Evolutionary conservation across 768 basidiomycete species (phyloP).

Genomic region (Xerocomellus intermedius): DNA sequence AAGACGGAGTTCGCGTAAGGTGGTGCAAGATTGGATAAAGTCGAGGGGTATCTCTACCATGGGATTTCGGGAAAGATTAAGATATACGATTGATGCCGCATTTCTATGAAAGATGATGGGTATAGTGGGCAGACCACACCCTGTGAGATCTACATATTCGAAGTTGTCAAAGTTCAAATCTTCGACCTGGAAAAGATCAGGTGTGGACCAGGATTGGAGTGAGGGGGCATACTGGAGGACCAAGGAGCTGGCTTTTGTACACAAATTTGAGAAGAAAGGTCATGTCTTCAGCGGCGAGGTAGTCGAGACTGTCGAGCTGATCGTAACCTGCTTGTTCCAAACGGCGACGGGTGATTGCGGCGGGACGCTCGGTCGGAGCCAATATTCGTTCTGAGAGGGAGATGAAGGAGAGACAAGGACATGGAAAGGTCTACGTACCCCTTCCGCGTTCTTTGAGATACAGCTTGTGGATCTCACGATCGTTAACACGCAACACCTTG

Average conservation of each 20-base stretch:
- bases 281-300: slow-evolving; percentile 74
- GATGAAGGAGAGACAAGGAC: background rate
- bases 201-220: background rate
- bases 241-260: slow-evolving; percentile 75
- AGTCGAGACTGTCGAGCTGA: slow-evolving; percentile 72
- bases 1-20: slow-evolving; percentile 80
- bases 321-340: slow-evolving; percentile 90
- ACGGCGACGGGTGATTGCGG: slow-evolving; percentile 77
- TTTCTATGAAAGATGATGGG: slow-evolving; percentile 84
- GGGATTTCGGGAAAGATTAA: slow-evolving; percentile 91
- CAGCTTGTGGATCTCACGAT: slow-evolving; percentile 60
- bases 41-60: slow-evolving; percentile 96
- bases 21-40: slow-evolving; percentile 87
- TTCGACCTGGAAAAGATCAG: slow-evolving; percentile 54
- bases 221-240: slow-evolving; percentile 50
- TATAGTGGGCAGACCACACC: slow-evolving; percentile 78
- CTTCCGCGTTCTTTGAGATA: slow-evolving; percentile 76
- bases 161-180: slow-evolving; percentile 69
- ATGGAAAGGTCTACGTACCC: slow-evolving; percentile 42
- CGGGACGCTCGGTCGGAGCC: slow-evolving; percentile 76
- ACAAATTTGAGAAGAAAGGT: slow-evolving; percentile 87
- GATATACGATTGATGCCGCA: slow-evolving; percentile 77
- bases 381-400: slow-evolving; percentile 71
- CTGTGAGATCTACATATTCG: slow-evolving; percentile 79
- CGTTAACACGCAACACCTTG: slow-evolving; percentile 50